Conservation (phyloP, 305 asterid genomes). For the Fraxinus velutina region DNA sequence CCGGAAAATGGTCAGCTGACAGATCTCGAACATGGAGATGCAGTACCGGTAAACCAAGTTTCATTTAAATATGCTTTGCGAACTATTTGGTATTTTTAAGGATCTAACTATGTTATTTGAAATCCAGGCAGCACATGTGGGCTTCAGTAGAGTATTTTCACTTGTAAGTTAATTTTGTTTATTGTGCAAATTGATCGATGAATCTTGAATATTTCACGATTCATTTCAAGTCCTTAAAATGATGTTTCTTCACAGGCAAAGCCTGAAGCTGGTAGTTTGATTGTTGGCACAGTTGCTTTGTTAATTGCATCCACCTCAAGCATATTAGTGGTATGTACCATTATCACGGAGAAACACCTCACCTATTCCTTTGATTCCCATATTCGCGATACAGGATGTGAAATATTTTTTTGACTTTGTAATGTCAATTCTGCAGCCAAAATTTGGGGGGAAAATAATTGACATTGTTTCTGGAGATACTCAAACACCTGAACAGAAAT, state of each 20-base stretch:
- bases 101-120: slow-evolving; percentile 26
- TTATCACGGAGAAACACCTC: background rate
- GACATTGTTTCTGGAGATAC: slow-evolving; percentile 72
- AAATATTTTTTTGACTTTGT: background rate
- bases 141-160: slow-evolving; percentile 62
- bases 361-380: background rate
- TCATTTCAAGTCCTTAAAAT: slow-evolving; percentile 17
- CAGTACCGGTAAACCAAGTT: slow-evolving; percentile 44
- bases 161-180: slow-evolving; percentile 51
- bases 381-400: background rate
- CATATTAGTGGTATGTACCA: slow-evolving; percentile 64
- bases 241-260: slow-evolving; percentile 51
- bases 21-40: slow-evolving; percentile 78
- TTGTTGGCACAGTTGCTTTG: slow-evolving; percentile 66
- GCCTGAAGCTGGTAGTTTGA: slow-evolving; percentile 65
- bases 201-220: background rate
- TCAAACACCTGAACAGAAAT: slow-evolving; percentile 56
- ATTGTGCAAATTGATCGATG: background rate
- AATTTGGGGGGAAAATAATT: slow-evolving; percentile 73
- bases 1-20: slow-evolving; percentile 40
- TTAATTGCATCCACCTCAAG: slow-evolving; percentile 72
- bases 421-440: slow-evolving; percentile 53
- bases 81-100: background rate
- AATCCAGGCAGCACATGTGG: slow-evolving; percentile 71
- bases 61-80: background rate